Percentiles rank a stretch among this genome's conserved stretches.
Conservation (phyloP, 495 filamentous ascomycete genomes). For the Pseudomonodictys pantanalensis region DNA sequence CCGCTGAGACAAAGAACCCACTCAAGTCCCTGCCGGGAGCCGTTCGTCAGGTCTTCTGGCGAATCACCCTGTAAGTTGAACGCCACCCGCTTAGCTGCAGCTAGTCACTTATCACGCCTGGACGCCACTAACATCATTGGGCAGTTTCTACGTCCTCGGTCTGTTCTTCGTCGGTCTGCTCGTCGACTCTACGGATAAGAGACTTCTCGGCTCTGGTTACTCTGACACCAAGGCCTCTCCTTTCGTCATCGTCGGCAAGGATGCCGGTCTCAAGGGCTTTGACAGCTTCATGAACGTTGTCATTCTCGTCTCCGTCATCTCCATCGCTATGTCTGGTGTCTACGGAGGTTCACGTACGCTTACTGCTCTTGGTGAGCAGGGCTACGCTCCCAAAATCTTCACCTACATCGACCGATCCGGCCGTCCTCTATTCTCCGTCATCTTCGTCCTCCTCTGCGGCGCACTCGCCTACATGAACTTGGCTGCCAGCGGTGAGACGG, state of each 20-base stretch:
- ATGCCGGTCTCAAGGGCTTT: slow-evolving; percentile 38
- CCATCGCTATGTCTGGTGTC: slow-evolving; percentile 39
- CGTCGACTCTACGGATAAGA: slow-evolving; percentile 31
- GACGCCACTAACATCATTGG: slow-evolving; percentile 37
- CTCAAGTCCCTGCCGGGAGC: slow-evolving; percentile 47
- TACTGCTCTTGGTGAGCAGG: slow-evolving; percentile 39
- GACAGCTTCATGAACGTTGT: slow-evolving; percentile 41
- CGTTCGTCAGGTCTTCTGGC: slow-evolving; percentile 49
- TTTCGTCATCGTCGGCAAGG: slow-evolving; percentile 38
- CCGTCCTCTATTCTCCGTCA: slow-evolving; percentile 60
- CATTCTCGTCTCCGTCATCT: slow-evolving; percentile 41
- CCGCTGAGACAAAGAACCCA: slow-evolving; percentile 48
- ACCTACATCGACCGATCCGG: slow-evolving; percentile 41
- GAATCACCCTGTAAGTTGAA: slow-evolving; percentile 44
- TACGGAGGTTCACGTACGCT: slow-evolving; percentile 41
- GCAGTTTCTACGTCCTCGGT: slow-evolving; percentile 38
- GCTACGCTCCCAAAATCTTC: slow-evolving; percentile 40
- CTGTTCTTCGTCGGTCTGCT: slow-evolving; percentile 39
- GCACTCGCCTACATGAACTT: slow-evolving; percentile 38
- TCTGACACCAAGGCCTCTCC: slow-evolving; percentile 34
- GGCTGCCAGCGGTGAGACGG: slow-evolving; percentile 24
- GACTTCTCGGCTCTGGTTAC: slow-evolving; percentile 28
- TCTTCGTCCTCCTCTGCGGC: slow-evolving; percentile 56
- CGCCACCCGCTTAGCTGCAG: not conserved
- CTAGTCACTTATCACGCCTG: not conserved